Evolutionary conservation across 306 rosid species (phyloP), one percentile per base, ranked within the genome.

Genomic region (Delonix regia): DNA sequence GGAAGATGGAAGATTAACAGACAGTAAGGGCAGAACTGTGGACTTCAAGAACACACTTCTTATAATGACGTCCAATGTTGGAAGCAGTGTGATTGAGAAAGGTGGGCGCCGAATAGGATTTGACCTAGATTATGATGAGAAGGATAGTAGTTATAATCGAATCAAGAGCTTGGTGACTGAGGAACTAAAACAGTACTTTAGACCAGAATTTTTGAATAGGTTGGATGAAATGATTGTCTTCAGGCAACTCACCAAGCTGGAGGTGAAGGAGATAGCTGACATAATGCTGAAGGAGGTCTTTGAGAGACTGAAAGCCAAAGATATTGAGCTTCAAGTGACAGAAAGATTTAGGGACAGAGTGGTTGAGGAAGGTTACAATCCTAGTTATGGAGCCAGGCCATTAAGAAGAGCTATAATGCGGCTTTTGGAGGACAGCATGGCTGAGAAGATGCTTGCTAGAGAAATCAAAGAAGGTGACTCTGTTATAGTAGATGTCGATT

Each of bases 361-460:
- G 62, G 98, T 94, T 1, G 98, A 94, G 1, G 98, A 92, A 79
- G 98, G 98, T 8, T 94, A 92, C 64, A 90, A 94, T 85, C 98
- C 98, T 18, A 94, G 97, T 84, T 94, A 94, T 59, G 98, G 98
- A 16, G 98, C 98, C n/a, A 89, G 98, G 87, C 98, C 98, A 57
- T 79, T 94, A 42, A 87, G 98, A 87, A 90, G 98, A 83, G 98
- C 98, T 55, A 94, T 94, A 59, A 94, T 94, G 98, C 85, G 97
- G 73, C 97, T 94, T 45, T 84, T 94, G 91, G 98, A 94, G 87
- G 97, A 94, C 83, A 90, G 97, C 87, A 94, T 94, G 98, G 98
- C 97, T 4, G 98, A 94, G 88, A 94, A 94, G 97, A 92, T 94
- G 97, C 97, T 94, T 56, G 87, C 97, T 1, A 84, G 98, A 74